phyloP scores from a whole-genome alignment of 2,329 filamentous ascomycete species.

The Mycosphaerella sp. region DNA sequence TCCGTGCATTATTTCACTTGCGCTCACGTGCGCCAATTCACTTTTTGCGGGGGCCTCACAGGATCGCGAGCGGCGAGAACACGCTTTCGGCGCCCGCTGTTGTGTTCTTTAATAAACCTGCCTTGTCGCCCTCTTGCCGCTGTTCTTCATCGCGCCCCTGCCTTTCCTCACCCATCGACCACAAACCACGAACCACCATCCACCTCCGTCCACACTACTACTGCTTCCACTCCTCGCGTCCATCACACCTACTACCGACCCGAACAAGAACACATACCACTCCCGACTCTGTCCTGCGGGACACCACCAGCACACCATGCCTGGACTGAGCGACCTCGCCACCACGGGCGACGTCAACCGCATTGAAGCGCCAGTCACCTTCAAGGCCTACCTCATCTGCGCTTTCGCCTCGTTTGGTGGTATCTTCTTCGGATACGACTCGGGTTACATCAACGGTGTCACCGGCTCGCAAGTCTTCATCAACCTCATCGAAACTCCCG shows the following conservation, averaged over 20 bases:
- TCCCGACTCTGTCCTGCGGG: not conserved
- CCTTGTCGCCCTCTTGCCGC: not conserved
- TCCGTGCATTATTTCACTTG: not conserved
- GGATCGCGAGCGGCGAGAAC: not conserved
- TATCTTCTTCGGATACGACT: slow-evolving; percentile 75
- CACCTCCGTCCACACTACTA: too few relatives aligned
- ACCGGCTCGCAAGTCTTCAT: slow-evolving; percentile 46
- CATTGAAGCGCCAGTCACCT: slow-evolving; percentile 47
- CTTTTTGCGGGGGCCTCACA: not conserved
- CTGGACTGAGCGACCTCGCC: slow-evolving; percentile 23
- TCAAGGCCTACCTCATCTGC: slow-evolving; percentile 40
- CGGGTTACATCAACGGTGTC: slow-evolving; percentile 60
- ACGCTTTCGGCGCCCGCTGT: not conserved
- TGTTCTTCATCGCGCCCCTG: slow-evolving; percentile 6
- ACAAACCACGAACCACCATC: not conserved
- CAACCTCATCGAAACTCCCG: slow-evolving; percentile 44
- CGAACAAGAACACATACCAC: not conserved
- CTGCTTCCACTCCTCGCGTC: too few relatives aligned
- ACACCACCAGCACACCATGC: slow-evolving; percentile 14
- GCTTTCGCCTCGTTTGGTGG: slow-evolving; percentile 47
- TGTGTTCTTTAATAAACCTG: not conserved
- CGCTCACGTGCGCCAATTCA: not conserved
- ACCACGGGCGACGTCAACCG: slow-evolving; percentile 47
- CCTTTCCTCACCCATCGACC: slow-evolving; percentile 1
- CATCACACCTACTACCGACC: not conserved